phyloP scores from a whole-genome alignment of 371 early-diverging fungal species.

The Batkoa obscura region DNA sequence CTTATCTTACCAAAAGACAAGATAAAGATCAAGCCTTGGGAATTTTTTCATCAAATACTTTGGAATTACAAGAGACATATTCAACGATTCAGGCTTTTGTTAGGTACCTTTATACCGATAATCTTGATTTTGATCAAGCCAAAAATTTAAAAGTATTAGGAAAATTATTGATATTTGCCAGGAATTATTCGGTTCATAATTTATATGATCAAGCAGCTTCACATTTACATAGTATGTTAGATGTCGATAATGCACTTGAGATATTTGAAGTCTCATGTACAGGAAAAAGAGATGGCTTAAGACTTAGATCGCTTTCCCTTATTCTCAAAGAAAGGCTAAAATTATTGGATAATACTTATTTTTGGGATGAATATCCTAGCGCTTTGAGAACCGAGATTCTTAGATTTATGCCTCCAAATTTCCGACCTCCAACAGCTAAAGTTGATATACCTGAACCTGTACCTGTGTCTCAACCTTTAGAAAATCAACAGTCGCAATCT shows the following conservation, averaged over 20 bases:
- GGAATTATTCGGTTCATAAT: conserved; percentile 34
- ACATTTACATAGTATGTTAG: conserved; percentile 41
- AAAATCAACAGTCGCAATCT: not conserved
- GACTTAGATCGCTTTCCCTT: conserved; percentile 34
- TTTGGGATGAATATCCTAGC: conserved; percentile 5
- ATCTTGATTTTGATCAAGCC: conserved; percentile 39
- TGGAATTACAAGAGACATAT: conserved; percentile 20
- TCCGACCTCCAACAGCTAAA: not conserved
- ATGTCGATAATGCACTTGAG: conserved; percentile 42
- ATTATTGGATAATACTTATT: not conserved
- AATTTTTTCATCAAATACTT: conserved; percentile 17
- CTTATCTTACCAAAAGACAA: conserved; percentile 17
- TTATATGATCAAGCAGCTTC: conserved; percentile 36
- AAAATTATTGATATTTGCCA: conserved; percentile 38
- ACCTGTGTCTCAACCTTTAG: not conserved
- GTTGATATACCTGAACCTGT: not conserved
- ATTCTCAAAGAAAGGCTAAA: conserved; percentile 19
- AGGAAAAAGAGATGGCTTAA: conserved; percentile 32
- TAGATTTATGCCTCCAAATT: conserved; percentile 6
- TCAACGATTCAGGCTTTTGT: conserved; percentile 43
- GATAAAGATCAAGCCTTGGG: conserved; percentile 16
- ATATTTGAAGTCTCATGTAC: conserved; percentile 41
- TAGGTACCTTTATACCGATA: conserved; percentile 51
- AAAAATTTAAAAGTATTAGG: conserved; percentile 35
- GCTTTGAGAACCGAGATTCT: not conserved